These are phyloP conservation scores for Tolypocladium inflatum DNA, from an alignment of 2,329 filamentous ascomycete species.

Conservation along the genomic window DNA sequence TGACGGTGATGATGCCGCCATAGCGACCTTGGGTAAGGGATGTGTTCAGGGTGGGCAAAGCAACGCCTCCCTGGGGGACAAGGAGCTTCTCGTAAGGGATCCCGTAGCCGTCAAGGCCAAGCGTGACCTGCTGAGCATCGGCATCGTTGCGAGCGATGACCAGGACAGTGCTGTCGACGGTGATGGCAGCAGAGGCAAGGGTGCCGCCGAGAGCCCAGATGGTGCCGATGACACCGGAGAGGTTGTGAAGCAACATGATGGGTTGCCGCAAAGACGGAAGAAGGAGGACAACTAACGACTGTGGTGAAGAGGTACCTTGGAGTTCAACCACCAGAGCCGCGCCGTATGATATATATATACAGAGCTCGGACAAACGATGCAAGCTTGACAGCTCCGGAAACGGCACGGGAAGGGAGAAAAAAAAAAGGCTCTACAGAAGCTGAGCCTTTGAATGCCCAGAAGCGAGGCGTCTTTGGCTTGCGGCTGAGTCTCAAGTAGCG, in stretches of 20 bases:
- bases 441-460: neutral
- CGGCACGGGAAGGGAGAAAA: neutral
- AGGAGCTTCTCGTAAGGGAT: slow-evolving; percentile 47
- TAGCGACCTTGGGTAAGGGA: slow-evolving; percentile 42
- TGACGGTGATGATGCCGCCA: slow-evolving; percentile 46
- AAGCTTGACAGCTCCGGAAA: neutral
- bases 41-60: slow-evolving; percentile 42
- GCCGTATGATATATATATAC: neutral
- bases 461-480: neutral
- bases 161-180: slow-evolving; percentile 38
- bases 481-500: neutral
- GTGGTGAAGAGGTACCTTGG: neutral
- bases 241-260: neutral
- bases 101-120: slow-evolving; percentile 49
- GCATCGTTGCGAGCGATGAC: slow-evolving; percentile 43
- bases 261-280: neutral
- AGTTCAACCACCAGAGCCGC: neutral
- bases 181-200: slow-evolving; percentile 4
- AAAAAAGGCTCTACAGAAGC: no score
- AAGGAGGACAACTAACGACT: neutral
- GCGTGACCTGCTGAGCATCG: slow-evolving; percentile 36
- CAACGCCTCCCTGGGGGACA: slow-evolving; percentile 41
- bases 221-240: neutral
- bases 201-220: neutral
- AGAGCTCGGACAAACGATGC: neutral